Conservation (phyloP, 768 basidiomycete genomes). For the Rossbeevera mucosa region DNA sequence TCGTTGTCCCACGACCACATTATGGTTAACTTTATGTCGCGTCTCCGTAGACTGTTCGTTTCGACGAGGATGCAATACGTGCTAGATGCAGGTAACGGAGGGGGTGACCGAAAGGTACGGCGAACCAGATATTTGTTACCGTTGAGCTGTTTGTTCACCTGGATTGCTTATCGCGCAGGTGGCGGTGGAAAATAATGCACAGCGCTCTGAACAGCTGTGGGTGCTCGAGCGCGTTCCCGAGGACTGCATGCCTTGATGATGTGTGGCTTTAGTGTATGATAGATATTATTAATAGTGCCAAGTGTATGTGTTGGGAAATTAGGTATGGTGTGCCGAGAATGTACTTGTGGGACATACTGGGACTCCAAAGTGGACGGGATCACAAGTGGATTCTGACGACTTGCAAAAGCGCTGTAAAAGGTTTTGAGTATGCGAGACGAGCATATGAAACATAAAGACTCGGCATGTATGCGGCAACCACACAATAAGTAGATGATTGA, state of each 20-base stretch:
- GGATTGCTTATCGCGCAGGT: not conserved
- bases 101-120: not conserved
- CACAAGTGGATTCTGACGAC: no score
- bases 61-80: not conserved
- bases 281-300: no score
- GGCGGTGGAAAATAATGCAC: not conserved
- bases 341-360: no score
- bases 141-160: not conserved
- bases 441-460: no score
- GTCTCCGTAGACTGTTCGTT: not conserved
- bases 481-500: no score
- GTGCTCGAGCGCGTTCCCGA: not conserved
- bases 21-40: not conserved
- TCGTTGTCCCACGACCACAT: not conserved
- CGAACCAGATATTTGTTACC: not conserved
- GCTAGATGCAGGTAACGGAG: not conserved
- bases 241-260: not conserved
- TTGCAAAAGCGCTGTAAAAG: no score
- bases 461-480: no score
- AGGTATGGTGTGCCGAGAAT: no score
- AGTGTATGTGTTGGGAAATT: no score
- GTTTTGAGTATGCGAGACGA: no score
- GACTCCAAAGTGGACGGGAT: no score
- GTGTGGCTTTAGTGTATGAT: not conserved
- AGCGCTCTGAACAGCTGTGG: conserved; percentile 6